phyloP scores from a whole-genome alignment of 1,139 yeast genomes.

The Nakaseomyces glabratus region DNA sequence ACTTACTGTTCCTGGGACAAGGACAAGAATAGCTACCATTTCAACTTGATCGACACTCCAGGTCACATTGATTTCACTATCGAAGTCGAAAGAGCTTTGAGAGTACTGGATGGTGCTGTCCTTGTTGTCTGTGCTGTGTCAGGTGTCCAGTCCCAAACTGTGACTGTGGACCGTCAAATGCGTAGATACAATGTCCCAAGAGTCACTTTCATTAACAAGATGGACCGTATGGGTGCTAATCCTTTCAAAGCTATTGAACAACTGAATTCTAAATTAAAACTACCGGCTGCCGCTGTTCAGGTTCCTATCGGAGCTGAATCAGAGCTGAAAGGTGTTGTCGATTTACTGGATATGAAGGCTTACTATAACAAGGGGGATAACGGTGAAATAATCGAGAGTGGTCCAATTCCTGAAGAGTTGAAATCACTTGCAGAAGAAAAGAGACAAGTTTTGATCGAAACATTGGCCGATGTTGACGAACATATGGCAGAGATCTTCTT shows the following conservation, averaged over 20 bases:
- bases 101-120: conserved; percentile 97
- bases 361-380: conserved; percentile 86
- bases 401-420: conserved; percentile 67
- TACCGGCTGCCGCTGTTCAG: conserved; percentile 96
- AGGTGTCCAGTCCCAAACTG: conserved; percentile 97
- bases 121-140: conserved; percentile 96
- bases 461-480: conserved; percentile 95
- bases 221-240: conserved; percentile 98
- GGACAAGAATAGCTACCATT: conserved; percentile 60
- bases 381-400: conserved; percentile 64
- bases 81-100: conserved; percentile 93
- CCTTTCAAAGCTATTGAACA: conserved; percentile 95
- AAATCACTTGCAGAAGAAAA: conserved; percentile 73
- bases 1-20: conserved; percentile 96
- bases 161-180: conserved; percentile 98
- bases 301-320: conserved; percentile 94
- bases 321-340: conserved; percentile 78
- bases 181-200: conserved; percentile 96
- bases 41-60: conserved; percentile 93
- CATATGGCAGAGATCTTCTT: conserved; percentile 88
- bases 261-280: conserved; percentile 73
- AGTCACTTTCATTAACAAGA: conserved; percentile 89
- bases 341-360: conserved; percentile 79
- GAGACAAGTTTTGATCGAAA: conserved; percentile 76
- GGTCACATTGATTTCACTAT: conserved; percentile 98